Evolutionary conservation across 148 eudicot genomes (phyloP), one percentile per base, ranked within the genome.

Genomic region (Nyssa sinensis): DNA sequence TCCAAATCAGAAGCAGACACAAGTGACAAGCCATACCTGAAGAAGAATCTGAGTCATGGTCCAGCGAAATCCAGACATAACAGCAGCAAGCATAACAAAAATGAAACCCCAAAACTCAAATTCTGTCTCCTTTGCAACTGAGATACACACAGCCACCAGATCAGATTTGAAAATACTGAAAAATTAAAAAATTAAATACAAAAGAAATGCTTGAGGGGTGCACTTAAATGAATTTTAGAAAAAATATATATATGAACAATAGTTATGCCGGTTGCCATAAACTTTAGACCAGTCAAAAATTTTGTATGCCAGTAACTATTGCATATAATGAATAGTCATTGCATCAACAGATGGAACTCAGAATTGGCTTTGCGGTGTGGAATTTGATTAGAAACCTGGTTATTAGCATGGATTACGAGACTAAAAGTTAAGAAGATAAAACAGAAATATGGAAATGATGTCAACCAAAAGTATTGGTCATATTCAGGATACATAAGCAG

Each of bases 61-160:
- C 99, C 99, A 95, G 72, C 97, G 96, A 64, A 95, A 95, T 39
- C 99, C 99, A 79, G 99, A 89, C 99, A 95, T 92, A 77, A 95
- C 96, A 84, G 99, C 96, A 78, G 99, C 99, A 88, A 95, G 97
- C 96, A 92, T 95, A 66, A 95, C 99, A 78, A 95, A 95, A 27
- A 92, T 19, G 76, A 95, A 95, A 64, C 99, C 99, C 99, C 96
- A 92, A 69, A 95, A 84, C 66, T 95, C 96, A 83, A 95, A 95
- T 70, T 93, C 97, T 47, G 97, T 88, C 77, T 95, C 99, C 84
- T 79, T 95, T 70, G 97, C 97, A 75, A 95, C 97, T 92, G 85
- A 35, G 24, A 58, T 67, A 11, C 39, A 82, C 24, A 71, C 2
- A 53, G 27, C 39, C 37, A 34, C 12, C n/a, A 64, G 65, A 25